A percentile compares a stretch with the other conserved stretches of the same genome.
These are phyloP conservation scores for Oryza australiensis DNA, from an alignment of 176 grass and related monocot species.

Conservation along the genomic window DNA sequence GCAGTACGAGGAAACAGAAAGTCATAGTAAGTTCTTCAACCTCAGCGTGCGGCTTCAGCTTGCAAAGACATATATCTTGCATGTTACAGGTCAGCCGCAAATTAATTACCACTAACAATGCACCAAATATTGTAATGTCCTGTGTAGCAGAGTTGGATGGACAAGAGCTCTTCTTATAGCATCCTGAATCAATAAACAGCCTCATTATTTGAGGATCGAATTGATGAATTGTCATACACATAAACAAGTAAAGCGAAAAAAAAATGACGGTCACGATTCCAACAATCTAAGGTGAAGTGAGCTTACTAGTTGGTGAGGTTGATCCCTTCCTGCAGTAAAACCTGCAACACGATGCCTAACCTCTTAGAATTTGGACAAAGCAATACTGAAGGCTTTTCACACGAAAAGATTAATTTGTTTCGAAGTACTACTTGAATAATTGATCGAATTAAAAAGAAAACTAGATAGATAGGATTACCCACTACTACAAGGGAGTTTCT, in stretches of 20 bases:
- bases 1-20: neutral
- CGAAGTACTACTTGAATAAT: neutral
- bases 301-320: constrained; percentile 70
- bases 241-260: neutral
- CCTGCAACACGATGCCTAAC: constrained; percentile 46
- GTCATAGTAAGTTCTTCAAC: constrained; percentile 7
- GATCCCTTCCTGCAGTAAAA: constrained; percentile 93
- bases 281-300: constrained; percentile 19
- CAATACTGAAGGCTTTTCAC: neutral
- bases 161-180: constrained; percentile 82
- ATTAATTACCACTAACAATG: constrained; percentile 76
- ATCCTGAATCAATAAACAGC: constrained; percentile 52
- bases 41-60: neutral
- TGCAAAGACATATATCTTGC: neutral
- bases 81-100: neutral
- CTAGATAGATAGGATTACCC: constrained; percentile 84
- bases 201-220: neutral
- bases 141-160: constrained; percentile 75
- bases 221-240: neutral
- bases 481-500: constrained; percentile 94
- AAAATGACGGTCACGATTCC: neutral
- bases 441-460: constrained; percentile 34
- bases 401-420: neutral
- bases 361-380: constrained; percentile 14
- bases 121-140: constrained; percentile 97